Conservation (phyloP, 805 yeast species). For the Kodamaea laetipori region DNA sequence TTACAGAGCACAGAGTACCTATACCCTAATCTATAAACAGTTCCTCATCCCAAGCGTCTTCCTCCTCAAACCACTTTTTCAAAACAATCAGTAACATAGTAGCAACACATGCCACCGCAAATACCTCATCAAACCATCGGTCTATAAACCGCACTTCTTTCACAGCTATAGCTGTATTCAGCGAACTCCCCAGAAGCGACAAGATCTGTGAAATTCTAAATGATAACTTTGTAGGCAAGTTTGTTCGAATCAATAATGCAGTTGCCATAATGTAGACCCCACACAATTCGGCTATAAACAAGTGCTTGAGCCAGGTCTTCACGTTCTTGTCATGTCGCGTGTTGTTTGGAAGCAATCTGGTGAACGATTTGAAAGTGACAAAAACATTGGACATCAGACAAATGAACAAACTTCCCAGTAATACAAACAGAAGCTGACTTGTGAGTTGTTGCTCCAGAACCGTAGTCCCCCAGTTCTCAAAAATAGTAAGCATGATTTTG, state of each 20-base stretch:
- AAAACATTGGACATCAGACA: conserved; percentile 67
- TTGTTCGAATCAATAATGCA: conserved; percentile 49
- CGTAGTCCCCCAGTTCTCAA: conserved; percentile 23
- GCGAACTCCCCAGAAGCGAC: conserved; percentile 35
- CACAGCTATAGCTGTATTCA: conserved; percentile 23
- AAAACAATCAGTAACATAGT: conserved; percentile 31
- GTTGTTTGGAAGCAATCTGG: conserved; percentile 22
- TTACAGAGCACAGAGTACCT: too few relatives aligned
- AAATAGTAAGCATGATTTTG: conserved; percentile 33
- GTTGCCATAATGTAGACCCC: conserved; percentile 57
- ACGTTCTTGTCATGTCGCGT: conserved; percentile 15
- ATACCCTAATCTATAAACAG: conserved; percentile 3
- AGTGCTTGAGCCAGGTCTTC: conserved; percentile 38
- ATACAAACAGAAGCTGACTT: conserved; percentile 49
- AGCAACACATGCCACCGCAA: conserved; percentile 43
- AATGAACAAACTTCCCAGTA: conserved; percentile 60
- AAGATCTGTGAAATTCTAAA: conserved; percentile 41
- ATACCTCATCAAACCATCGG: conserved; percentile 54
- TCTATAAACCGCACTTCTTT: conserved; percentile 51
- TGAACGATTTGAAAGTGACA: conserved; percentile 58
- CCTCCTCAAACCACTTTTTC: conserved; percentile 24
- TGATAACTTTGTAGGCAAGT: conserved; percentile 48
- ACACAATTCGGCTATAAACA: conserved; percentile 46
- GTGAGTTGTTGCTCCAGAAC: conserved; percentile 43
- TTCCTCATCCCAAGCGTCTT: conserved; percentile 13